Conservation (phyloP, 2,329 filamentous ascomycete genomes). For the Didymosphaeria variabile region DNA sequence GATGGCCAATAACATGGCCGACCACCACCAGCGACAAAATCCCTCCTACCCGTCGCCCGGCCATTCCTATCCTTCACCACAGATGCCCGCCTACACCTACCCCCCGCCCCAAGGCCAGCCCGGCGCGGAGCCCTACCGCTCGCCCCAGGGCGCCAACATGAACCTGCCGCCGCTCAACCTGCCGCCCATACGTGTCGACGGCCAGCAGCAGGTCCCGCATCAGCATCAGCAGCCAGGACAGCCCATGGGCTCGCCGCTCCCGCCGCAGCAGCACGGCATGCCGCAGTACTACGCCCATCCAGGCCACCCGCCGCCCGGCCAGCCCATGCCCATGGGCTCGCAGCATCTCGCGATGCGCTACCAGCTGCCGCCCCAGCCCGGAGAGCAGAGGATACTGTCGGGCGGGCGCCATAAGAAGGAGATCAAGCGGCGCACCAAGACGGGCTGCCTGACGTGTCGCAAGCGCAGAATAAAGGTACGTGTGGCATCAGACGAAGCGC, state of each 20-base stretch:
- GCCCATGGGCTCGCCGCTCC: slow-evolving; percentile 63
- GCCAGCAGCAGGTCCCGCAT: slow-evolving; percentile 44
- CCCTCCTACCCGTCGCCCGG: slow-evolving; percentile 55
- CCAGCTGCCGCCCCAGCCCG: slow-evolving; percentile 60
- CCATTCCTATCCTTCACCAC: slow-evolving; percentile 61
- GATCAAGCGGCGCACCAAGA: slow-evolving; percentile 79
- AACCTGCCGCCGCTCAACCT: slow-evolving; percentile 58
- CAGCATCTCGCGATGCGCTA: slow-evolving; percentile 62
- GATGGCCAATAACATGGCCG: slow-evolving; percentile 42
- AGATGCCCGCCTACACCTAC: slow-evolving; percentile 60
- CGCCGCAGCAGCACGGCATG: slow-evolving; percentile 63
- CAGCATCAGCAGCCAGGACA: slow-evolving; percentile 42
- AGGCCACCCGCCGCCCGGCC: slow-evolving; percentile 52
- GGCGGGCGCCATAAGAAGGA: slow-evolving; percentile 74
- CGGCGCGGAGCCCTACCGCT: slow-evolving; percentile 56
- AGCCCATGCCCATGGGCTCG: slow-evolving; percentile 60
- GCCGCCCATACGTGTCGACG: slow-evolving; percentile 61
- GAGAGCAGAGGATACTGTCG: slow-evolving; percentile 64
- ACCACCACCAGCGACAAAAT: slow-evolving; percentile 44
- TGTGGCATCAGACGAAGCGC: slow-evolving; percentile 24
- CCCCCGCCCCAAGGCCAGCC: slow-evolving; percentile 53
- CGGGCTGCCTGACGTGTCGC: slow-evolving; percentile 68
- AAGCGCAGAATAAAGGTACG: slow-evolving; percentile 75
- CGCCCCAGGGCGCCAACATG: slow-evolving; percentile 55
- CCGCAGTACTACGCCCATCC: slow-evolving; percentile 60